Percentiles rank a stretch among this genome's conserved stretches.
Evolutionary conservation across 192 early-diverging fungal genomes (phyloP).

Genomic region (Hyaloraphidium curvatum): DNA sequence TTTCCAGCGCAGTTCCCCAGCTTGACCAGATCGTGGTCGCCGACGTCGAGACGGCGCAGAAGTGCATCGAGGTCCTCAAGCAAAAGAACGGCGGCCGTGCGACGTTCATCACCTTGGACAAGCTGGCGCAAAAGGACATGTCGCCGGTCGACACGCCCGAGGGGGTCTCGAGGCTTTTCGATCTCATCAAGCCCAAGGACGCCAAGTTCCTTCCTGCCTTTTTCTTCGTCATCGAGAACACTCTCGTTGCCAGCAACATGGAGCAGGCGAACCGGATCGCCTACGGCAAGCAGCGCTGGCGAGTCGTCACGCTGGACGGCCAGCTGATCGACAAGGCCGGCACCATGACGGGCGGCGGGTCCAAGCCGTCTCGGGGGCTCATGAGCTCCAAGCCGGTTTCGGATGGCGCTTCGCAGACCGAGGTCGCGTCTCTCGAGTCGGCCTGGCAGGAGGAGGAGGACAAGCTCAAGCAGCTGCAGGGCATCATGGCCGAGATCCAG

Average conservation of each 20-base stretch:
- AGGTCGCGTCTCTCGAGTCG: background rate
- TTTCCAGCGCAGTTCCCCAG: constrained; percentile 68
- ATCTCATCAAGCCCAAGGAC: constrained; percentile 63
- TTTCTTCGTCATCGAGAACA: constrained; percentile 67
- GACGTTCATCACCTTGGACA: constrained; percentile 61
- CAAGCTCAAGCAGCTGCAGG: constrained; percentile 3
- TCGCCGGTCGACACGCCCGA: constrained; percentile 40
- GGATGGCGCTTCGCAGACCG: constrained; percentile 7
- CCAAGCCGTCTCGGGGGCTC: constrained; percentile 46
- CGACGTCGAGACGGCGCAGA: constrained; percentile 62
- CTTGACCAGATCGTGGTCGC: constrained; percentile 86
- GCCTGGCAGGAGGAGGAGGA: constrained; percentile 4
- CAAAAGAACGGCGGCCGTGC: constrained; percentile 71
- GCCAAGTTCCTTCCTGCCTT: constrained; percentile 58
- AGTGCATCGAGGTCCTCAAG: constrained; percentile 76
- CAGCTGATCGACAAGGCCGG: constrained; percentile 78
- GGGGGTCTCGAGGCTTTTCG: constrained; percentile 69
- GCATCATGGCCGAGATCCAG: too few relatives aligned
- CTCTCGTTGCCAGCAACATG: constrained; percentile 67
- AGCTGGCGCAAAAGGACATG: constrained; percentile 31
- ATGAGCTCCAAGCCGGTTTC: constrained; percentile 60
- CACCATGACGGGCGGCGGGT: constrained; percentile 86
- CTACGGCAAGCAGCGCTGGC: constrained; percentile 48
- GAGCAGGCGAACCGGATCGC: constrained; percentile 74
- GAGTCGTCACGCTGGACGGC: constrained; percentile 87